Conservation (phyloP, 768 basidiomycete species). For the Lyophyllum atratum region DNA sequence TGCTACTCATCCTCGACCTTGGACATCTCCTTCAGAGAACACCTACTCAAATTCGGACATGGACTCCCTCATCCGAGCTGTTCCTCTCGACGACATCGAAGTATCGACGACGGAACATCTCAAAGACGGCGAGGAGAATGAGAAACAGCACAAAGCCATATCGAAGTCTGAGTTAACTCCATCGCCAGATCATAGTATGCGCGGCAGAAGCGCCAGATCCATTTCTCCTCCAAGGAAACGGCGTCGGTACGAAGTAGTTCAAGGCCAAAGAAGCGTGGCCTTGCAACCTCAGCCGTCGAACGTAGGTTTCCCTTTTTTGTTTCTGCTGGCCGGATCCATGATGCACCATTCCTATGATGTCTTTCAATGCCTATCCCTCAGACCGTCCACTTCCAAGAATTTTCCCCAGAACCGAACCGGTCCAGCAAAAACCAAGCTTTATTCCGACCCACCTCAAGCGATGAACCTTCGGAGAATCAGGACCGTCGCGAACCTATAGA, state of each 20-base stretch:
- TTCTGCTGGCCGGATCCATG: not conserved
- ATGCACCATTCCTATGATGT: not conserved
- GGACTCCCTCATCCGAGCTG: constrained; percentile 42
- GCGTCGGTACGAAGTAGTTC: not conserved
- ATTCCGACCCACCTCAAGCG: constrained; percentile 5
- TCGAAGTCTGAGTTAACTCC: not conserved
- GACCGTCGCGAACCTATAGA: not conserved
- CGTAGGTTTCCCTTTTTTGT: not conserved
- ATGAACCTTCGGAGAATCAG: not conserved
- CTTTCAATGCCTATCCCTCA: not conserved
- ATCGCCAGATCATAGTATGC: not conserved
- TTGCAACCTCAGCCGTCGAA: not conserved
- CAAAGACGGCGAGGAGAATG: not conserved
- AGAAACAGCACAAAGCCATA: not conserved
- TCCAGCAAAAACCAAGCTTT: not conserved
- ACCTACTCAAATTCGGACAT: constrained; percentile 45
- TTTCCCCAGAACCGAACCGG: not conserved
- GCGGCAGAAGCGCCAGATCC: not conserved
- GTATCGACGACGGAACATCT: too few relatives aligned
- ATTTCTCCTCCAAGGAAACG: not conserved
- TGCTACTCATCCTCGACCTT: not conserved
- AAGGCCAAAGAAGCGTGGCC: not conserved
- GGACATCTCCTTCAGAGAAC: constrained; percentile 29
- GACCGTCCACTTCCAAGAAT: not conserved
- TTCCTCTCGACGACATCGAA: constrained; percentile 28